phyloP scores from a whole-genome alignment of 441 rosid species.

The Jatropha podagrica region DNA sequence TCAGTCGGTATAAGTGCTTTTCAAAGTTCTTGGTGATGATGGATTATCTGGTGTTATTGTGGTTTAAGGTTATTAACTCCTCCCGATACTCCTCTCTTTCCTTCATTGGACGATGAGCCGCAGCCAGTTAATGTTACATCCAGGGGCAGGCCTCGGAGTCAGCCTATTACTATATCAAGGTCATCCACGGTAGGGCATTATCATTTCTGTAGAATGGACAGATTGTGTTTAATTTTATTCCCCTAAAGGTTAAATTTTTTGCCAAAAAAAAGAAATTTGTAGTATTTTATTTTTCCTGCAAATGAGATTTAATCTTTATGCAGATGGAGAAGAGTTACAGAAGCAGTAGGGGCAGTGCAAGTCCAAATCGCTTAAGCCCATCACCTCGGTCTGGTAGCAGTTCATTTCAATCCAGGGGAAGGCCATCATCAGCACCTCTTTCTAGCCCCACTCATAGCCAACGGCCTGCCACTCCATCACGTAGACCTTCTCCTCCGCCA shows the following conservation, averaged over 20 bases:
- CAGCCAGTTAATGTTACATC: slow-evolving; percentile 47
- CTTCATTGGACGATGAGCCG: slow-evolving; percentile 87
- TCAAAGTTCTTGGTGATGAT: slow-evolving; percentile 33
- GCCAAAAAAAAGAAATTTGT: neutral
- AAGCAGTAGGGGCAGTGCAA: slow-evolving; percentile 95
- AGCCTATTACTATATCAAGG: slow-evolving; percentile 88
- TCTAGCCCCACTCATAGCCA: slow-evolving; percentile 63
- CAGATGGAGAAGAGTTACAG: slow-evolving; percentile 96
- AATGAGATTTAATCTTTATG: slow-evolving; percentile 25
- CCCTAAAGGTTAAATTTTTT: neutral
- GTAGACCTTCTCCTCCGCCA: slow-evolving; percentile 80
- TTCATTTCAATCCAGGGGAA: slow-evolving; percentile 76
- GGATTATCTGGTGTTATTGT: slow-evolving; percentile 31
- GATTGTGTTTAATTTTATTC: neutral
- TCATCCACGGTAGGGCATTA: slow-evolving; percentile 78
- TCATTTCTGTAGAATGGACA: slow-evolving; percentile 18
- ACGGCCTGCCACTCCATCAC: slow-evolving; percentile 64
- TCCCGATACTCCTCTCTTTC: slow-evolving; percentile 97
- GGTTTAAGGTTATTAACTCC: slow-evolving; percentile 93
- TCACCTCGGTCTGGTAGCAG: slow-evolving; percentile 78
- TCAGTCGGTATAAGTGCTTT: slow-evolving; percentile 17
- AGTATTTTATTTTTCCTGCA: slow-evolving; percentile 4
- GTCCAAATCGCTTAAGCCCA: slow-evolving; percentile 93
- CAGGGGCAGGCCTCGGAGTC: slow-evolving; percentile 92
- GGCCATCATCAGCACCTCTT: slow-evolving; percentile 75